Evolutionary conservation across 139 green algal genomes (phyloP), one percentile per base, ranked within the genome.

Genomic region (Medakamo hakoo): DNA sequence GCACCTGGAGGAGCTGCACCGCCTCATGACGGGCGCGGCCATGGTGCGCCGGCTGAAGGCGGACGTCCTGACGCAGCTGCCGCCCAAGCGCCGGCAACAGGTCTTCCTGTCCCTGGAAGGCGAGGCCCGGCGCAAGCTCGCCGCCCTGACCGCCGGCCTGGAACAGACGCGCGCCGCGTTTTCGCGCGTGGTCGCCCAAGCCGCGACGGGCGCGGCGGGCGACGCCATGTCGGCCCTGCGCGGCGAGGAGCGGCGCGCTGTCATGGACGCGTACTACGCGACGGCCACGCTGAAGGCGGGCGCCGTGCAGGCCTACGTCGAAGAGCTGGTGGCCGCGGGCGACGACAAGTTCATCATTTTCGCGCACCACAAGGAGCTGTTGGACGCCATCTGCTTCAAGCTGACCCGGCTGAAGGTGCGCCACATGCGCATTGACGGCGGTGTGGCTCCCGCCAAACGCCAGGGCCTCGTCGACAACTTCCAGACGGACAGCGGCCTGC

Each of bases 21-120:
- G 83, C 16, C 64, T 98, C 74, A 79, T 98, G 60, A 71, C 68
- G 31, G 71, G 84, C 23, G 79, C 86, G 58, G 71, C 93, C 24
- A 95, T 95, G 88, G 71, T 98, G 29, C 77, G 92, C 30, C 76
- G 92, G 9, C 76, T 95, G 58, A 98, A 98, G 79, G 27, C 56
- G 9, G 84, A 97, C n/a, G 84, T 97, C 26, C 69, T 94, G 74
- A 69, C 67, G 14, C 71, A 91, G 73, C 83, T 97, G 69, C 90
- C 90, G 19, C 84, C 88, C 30, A 95, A 95, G 74, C 69, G 85
- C 29, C 69, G 90, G 4, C 88, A 96, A 52, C 68, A 94, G 67
- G 60, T 73, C 22, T 78, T 68, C 62, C 58, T 81, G 58, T 28
- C 60, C 19, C 63, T 78, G 48, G 68, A 71, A 4, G 52, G 30